Conservation (phyloP, 768 basidiomycete species). For the Rickenella mellea region DNA sequence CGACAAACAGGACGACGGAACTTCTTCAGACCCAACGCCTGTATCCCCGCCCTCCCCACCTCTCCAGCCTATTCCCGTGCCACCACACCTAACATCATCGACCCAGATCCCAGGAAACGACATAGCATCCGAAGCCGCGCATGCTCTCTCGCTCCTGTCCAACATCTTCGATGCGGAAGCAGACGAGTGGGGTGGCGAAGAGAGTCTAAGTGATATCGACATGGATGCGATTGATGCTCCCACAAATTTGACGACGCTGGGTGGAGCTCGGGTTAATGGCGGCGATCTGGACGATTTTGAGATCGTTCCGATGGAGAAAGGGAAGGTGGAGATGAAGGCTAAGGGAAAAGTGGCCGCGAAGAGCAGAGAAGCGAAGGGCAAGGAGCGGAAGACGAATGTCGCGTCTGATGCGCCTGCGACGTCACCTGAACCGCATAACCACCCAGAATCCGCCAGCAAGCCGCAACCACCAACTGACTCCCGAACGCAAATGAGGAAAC, state of each 20-base stretch:
- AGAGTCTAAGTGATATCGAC: conserved; percentile 49
- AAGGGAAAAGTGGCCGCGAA: conserved; percentile 7
- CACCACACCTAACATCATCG: background rate
- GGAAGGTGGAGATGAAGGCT: conserved; percentile 8
- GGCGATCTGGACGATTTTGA: conserved; percentile 18
- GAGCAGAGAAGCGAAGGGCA: conserved; percentile 17
- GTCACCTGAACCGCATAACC: background rate
- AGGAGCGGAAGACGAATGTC: conserved; percentile 7
- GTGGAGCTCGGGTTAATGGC: background rate
- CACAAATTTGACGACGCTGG: background rate
- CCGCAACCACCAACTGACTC: too few species aligned
- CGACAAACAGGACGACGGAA: conserved; percentile 7
- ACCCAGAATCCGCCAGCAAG: conserved; percentile 1
- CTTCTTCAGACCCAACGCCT: background rate
- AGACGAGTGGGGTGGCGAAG: conserved; percentile 51
- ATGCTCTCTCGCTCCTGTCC: conserved; percentile 31
- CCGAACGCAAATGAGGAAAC: conserved; percentile 24
- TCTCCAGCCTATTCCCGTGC: background rate
- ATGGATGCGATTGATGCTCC: conserved; percentile 23
- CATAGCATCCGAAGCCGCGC: conserved; percentile 35
- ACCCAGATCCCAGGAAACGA: conserved; percentile 10
- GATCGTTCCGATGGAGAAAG: conserved; percentile 9
- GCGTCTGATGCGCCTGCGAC: conserved; percentile 6
- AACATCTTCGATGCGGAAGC: conserved; percentile 32
- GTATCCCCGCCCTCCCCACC: conserved; percentile 4